Base-by-base conservation (phyloP, 2,329 filamentous ascomycete genomes). In the Diaporthe nobilis region DNA sequence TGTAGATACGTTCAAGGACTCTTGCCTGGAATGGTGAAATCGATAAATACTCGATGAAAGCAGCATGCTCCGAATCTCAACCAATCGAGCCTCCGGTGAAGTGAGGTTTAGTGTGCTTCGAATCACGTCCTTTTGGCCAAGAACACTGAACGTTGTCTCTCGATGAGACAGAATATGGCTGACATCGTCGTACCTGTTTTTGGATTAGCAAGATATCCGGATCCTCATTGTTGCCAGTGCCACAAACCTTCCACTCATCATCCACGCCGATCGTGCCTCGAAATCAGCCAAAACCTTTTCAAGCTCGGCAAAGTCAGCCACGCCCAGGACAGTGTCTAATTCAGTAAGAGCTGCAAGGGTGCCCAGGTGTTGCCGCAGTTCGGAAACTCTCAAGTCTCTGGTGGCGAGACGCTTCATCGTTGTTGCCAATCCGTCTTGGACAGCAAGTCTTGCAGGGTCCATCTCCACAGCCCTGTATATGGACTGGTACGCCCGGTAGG, bases 1-100 rank as follows among this genome's bases (percentile, higher is more conserved):
- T 3, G 96, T 97, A 17, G 95, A 94, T 17, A 95, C 91, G 78
- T 95, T 96, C 37, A 99, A 85, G 0, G 95, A 96, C 80, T 98
- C 95, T 81, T 98, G 96, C 2, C 94, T 90, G 5, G 94, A 93
- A 77, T 93, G 92, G 80, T 98, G 96, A 78, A 92, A 93, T 61
- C 95, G 91, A 79, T 94, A 94, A 34, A 98, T 90, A 7, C 89
- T 87, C 0, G 96, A 94, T 9, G 95, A 93, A 60, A 93, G 87
- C 4, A 98, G 87, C 80, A 97, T 90, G n/a, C 92, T 91, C 77
- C 94, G 90, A 4, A 95, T 91, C 83, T 98, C 94, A 61, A 94
- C 88, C 8, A 94, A 86, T 51, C 93, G 92, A 22, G 93, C 90
- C 71, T 94, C 90, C 15, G 88, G 88, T 0, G 88, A 86, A n/a